Base-by-base conservation (phyloP, 768 basidiomycete genomes). In the Leccinum olivaceopallidum region DNA sequence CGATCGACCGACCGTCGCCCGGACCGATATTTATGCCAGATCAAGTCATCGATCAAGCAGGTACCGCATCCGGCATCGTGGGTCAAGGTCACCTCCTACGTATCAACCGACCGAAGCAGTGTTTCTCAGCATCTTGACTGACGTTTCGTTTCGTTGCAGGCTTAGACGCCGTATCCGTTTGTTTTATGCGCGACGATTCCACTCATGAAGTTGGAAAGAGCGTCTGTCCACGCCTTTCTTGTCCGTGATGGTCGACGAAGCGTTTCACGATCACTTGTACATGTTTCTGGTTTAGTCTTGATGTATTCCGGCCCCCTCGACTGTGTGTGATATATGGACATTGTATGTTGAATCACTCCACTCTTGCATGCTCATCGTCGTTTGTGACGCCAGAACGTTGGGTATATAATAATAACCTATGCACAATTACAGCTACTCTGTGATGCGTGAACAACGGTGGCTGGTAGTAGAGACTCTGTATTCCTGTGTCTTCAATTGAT, bases 41-140 rank as follows among this genome's bases (percentile, higher is more conserved):
- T 73, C 66, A 73, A 73, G 57, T 5, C 67, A 50, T 60, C 73
- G 64, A 66, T 73, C 34, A 68, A 63, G 16, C 34, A 70, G n/a
- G 63, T 64, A n/a, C 16, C 61, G 8, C 53, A 65, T 9, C 72
- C 70, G 0, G 63, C 69, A 0, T 49, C 16, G 20, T 73, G 71
- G 71, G 52, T 73, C 30, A 37, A 34, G 2, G 68, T 73, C 49
- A 18, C 65, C 2, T 42, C 55, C 20, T 58, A 62, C 34, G 69
- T 69, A 12, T 47, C 39, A 32, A 58, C 13, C 7, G 5, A 0
- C 3, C 39, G 14, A 42, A 14, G 14, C 14, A n/a, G 39, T 34
- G 12, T 34, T 12, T 12, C 13, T 42, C 13, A n/a, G 34, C 14
- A 26, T 18, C 24, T 24, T 52, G 9, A 71, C 9, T 52, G 9